A percentile compares a stretch with the other conserved stretches of the same genome.
Conservation (phyloP, 345 rosid genomes). For the Moricandia arvensis region DNA sequence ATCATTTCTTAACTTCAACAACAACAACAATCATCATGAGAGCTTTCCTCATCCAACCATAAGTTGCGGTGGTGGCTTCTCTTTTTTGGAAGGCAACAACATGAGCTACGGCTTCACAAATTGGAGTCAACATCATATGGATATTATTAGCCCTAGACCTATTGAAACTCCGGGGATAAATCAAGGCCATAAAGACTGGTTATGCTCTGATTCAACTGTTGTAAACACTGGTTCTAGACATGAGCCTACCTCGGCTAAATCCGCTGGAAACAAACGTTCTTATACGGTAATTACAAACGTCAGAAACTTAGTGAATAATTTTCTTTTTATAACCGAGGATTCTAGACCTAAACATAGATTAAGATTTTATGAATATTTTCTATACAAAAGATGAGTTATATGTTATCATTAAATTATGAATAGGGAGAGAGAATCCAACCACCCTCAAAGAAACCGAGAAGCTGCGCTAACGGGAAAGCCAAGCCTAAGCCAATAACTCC, state of each 20-base stretch:
- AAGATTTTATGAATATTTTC: not conserved
- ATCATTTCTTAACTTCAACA: conserved; percentile 57
- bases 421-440: conserved; percentile 55
- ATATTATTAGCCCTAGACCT: conserved; percentile 41
- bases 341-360: not conserved
- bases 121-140: conserved; percentile 39
- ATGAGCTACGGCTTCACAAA: conserved; percentile 16
- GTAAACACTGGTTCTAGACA: conserved; percentile 37
- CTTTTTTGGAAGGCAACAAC: conserved; percentile 14
- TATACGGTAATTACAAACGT: conserved; percentile 35
- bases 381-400: not conserved
- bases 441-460: conserved; percentile 60
- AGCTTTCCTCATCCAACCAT: not conserved
- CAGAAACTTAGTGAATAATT: no score
- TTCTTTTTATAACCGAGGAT: no score
- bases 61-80: not conserved
- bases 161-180: conserved; percentile 32
- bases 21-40: conserved; percentile 23
- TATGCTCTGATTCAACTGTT: conserved; percentile 47
- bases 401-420: not conserved
- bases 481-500: conserved; percentile 51
- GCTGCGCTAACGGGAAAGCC: conserved; percentile 35
- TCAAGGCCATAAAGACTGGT: conserved; percentile 46
- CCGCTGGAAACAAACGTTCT: conserved; percentile 50
- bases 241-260: conserved; percentile 39